Conservation (phyloP, 1,284 basidiomycete species). For the Malassezia equina region DNA sequence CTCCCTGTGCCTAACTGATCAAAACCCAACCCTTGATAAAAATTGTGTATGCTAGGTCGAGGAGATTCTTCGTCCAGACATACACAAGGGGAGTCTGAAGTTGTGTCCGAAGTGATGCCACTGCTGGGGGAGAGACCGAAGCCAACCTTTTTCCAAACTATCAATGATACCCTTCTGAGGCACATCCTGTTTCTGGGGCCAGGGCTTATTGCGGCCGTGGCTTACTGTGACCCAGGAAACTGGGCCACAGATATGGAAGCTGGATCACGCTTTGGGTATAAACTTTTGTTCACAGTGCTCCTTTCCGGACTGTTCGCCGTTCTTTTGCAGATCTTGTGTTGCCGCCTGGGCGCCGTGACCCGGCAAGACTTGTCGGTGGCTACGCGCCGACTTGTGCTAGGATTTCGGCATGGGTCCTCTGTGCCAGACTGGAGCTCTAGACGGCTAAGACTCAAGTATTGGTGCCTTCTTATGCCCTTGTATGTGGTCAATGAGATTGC, state of each 20-base stretch:
- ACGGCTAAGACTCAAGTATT: constrained; percentile 49
- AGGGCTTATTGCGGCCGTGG: constrained; percentile 36
- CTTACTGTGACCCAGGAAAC: constrained; percentile 39
- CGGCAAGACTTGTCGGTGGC: constrained; percentile 40
- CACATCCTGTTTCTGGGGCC: constrained; percentile 34
- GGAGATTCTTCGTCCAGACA: neutral
- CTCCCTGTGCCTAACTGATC: neutral
- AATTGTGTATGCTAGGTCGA: neutral
- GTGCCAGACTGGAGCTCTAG: constrained; percentile 56
- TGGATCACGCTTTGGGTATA: constrained; percentile 57
- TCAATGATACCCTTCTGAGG: constrained; percentile 15
- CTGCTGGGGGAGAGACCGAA: neutral
- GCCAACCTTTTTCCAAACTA: neutral
- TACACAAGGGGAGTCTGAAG: neutral
- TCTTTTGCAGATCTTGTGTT: constrained; percentile 60
- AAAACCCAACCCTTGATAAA: neutral
- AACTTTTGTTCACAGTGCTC: constrained; percentile 73
- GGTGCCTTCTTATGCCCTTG: constrained; percentile 50
- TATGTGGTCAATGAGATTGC: constrained; percentile 62
- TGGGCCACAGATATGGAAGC: constrained; percentile 47
- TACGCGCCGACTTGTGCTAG: constrained; percentile 33
- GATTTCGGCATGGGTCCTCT: neutral
- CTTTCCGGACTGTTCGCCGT: constrained; percentile 73
- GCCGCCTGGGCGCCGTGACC: constrained; percentile 54
- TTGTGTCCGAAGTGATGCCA: neutral